These are phyloP conservation scores for Obelidium mucronatum DNA, from an alignment of 192 early-diverging fungal genomes.

Conservation along the genomic window DNA sequence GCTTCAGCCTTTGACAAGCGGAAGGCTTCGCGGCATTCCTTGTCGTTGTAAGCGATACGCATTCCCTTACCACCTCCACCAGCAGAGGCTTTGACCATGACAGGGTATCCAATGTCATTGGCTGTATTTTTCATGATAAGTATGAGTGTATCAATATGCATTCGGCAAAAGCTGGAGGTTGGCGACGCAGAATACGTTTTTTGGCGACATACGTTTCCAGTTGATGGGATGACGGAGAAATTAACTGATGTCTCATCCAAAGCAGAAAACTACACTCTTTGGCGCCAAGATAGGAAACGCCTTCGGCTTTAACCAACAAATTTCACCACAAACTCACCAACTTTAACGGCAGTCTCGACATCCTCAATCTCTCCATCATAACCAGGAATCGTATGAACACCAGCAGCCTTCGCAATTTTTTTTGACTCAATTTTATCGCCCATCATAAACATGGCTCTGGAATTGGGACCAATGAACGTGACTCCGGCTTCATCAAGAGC, in stretches of 20 bases:
- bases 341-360: slow-evolving; percentile 76
- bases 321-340: slow-evolving; percentile 59
- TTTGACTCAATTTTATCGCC: slow-evolving; percentile 99
- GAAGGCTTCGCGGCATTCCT: slow-evolving; percentile 80
- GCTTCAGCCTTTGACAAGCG: slow-evolving; percentile 82
- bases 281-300: too few relatives aligned
- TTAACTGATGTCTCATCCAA: slow-evolving; percentile 14
- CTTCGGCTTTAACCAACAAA: too few relatives aligned
- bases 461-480: slow-evolving; percentile 93
- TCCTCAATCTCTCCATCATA: slow-evolving; percentile 82
- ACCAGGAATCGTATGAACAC: slow-evolving; percentile 86
- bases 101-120: slow-evolving; percentile 92
- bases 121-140: slow-evolving; percentile 56
- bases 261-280: too few relatives aligned
- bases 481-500: slow-evolving; percentile 75
- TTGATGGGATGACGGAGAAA: not conserved
- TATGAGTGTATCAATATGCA: not conserved
- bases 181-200: too few relatives aligned
- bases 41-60: slow-evolving; percentile 87
- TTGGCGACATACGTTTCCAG: too few relatives aligned
- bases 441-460: slow-evolving; percentile 91
- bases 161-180: not conserved
- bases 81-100: slow-evolving; percentile 98
- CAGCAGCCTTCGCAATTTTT: slow-evolving; percentile 92
- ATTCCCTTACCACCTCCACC: slow-evolving; percentile 99